These are phyloP conservation scores for Pseudevernia furfuracea DNA, from an alignment of 495 filamentous ascomycete species.

Conservation along the genomic window DNA sequence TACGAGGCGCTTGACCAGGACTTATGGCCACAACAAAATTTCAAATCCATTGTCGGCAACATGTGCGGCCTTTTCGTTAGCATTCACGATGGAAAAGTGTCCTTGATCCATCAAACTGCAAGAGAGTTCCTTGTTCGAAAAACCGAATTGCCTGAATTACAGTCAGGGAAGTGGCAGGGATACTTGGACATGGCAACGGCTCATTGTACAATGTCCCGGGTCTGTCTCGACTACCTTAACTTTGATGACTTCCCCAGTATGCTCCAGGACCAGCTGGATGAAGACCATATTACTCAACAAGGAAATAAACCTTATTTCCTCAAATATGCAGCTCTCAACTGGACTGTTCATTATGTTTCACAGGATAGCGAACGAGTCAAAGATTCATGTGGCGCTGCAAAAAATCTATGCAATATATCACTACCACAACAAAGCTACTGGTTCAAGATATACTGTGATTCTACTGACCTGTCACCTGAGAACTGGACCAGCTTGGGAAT, in stretches of 20 bases:
- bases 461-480: too few relatives aligned
- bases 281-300: background rate
- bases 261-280: background rate
- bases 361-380: background rate
- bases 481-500: background rate
- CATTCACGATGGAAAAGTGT: conserved; percentile 32
- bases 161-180: conserved; percentile 1
- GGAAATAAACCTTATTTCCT: background rate
- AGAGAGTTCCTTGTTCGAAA: conserved; percentile 30
- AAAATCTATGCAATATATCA: background rate
- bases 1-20: conserved; percentile 26
- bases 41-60: conserved; percentile 28
- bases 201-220: conserved; percentile 10
- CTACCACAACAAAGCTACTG: conserved; percentile 23
- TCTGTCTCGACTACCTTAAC: conserved; percentile 13
- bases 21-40: conserved; percentile 25
- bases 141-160: background rate
- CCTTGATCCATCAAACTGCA: conserved; percentile 39
- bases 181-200: conserved; percentile 3
- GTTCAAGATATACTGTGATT: conserved; percentile 21
- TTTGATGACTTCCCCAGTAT: background rate
- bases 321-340: conserved; percentile 7
- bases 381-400: background rate
- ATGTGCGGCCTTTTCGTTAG: conserved; percentile 37
- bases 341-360: background rate